Conservation (phyloP, 2,329 filamentous ascomycete genomes). For the Calonectria pseudoreteaudii region DNA sequence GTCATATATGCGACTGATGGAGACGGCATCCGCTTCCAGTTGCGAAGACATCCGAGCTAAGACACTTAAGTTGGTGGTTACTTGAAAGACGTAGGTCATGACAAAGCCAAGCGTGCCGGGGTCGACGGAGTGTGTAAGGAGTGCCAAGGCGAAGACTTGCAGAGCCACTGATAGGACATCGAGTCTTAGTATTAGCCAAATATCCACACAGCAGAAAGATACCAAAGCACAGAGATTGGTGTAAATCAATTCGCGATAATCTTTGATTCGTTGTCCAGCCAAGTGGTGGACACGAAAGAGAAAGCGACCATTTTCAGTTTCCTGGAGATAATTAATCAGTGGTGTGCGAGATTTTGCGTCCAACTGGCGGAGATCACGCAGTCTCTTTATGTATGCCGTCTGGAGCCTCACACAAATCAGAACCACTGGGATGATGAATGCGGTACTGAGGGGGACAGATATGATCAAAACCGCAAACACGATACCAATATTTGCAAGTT, state of each 20-base stretch:
- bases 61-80: background rate
- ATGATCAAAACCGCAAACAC: background rate
- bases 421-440: background rate
- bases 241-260: background rate
- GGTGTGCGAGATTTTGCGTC: background rate
- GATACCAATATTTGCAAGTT: background rate
- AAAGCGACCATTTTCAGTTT: background rate
- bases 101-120: background rate
- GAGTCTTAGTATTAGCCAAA: background rate
- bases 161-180: background rate
- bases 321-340: background rate
- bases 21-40: background rate
- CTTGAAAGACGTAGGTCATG: slow-evolving; percentile 3
- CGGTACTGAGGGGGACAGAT: background rate
- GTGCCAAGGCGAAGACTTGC: background rate
- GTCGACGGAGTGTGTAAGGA: background rate
- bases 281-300: background rate
- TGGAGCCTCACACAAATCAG: background rate
- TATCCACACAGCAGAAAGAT: background rate
- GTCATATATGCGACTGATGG: background rate
- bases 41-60: background rate
- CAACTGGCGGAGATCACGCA: background rate
- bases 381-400: background rate
- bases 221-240: background rate
- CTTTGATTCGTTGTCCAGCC: background rate